phyloP scores from a whole-genome alignment of 1,284 basidiomycete genomes.

The Apiotrichum gamsii region DNA sequence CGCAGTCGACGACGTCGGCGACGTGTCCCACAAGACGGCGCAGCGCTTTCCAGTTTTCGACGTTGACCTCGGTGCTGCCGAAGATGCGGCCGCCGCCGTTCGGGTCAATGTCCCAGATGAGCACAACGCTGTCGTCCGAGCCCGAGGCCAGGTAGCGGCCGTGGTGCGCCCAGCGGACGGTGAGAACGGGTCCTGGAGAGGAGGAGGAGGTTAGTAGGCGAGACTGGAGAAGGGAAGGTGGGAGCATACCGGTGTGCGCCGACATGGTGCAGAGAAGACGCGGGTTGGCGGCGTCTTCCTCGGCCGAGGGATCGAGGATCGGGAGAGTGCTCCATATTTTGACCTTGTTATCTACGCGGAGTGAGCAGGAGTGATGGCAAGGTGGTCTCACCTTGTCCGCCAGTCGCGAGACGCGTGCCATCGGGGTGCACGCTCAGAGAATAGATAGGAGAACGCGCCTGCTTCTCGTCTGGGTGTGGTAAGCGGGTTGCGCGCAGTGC shows the following conservation, averaged over 20 bases:
- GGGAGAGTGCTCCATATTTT: constrained; percentile 96
- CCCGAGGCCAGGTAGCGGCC: constrained; percentile 93
- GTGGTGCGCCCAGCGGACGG: constrained; percentile 92
- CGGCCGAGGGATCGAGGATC: constrained; percentile 68
- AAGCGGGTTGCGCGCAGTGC: too few relatives aligned
- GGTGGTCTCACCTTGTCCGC: constrained; percentile 67
- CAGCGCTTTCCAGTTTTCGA: constrained; percentile 96
- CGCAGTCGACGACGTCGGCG: constrained; percentile 94
- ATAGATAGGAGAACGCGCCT: constrained; percentile 81
- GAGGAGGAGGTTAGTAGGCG: not conserved
- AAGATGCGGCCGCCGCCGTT: constrained; percentile 76
- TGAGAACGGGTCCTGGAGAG: constrained; percentile 67
- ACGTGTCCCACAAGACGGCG: constrained; percentile 88
- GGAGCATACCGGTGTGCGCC: constrained; percentile 68
- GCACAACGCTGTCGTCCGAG: constrained; percentile 88
- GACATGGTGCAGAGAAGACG: constrained; percentile 84
- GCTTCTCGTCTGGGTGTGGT: constrained; percentile 47
- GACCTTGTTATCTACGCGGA: constrained; percentile 87
- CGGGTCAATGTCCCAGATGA: constrained; percentile 96
- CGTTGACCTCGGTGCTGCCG: constrained; percentile 85
- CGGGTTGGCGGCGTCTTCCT: constrained; percentile 68
- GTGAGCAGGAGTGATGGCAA: too few relatives aligned
- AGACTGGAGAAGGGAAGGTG: not conserved
- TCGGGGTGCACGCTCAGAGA: constrained; percentile 92
- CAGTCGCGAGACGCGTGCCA: constrained; percentile 89